Evolutionary conservation across 495 filamentous ascomycete genomes (phyloP), one percentile per base, ranked within the genome.

Genomic region (Rhypophila decipiens): DNA sequence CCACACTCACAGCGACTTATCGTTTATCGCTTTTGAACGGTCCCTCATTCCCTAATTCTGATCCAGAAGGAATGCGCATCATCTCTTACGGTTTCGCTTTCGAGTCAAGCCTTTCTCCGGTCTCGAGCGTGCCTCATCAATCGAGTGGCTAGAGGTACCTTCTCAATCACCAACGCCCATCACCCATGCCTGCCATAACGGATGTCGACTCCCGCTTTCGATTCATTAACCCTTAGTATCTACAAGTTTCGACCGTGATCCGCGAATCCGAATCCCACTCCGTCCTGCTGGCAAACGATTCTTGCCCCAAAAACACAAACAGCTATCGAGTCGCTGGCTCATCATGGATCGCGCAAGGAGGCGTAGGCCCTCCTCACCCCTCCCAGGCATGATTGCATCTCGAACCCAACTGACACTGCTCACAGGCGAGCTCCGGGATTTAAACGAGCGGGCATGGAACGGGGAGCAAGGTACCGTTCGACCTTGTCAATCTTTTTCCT

Each of bases 361-460:
- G 76, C 85, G 90, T 91, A 70, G 59, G 78, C 60, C 18, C 31
- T 18, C 8, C 44, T 20, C 24, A 23, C 13, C 34, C n/a, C n/a
- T n/a, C n/a, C n/a, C n/a, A n/a, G n/a, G n/a, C n/a, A n/a, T n/a
- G n/a, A n/a, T n/a, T n/a, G n/a, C n/a, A n/a, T n/a, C n/a, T n/a
- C n/a, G n/a, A n/a, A n/a, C n/a, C n/a, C n/a, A n/a, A n/a, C n/a
- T n/a, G n/a, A n/a, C n/a, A n/a, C n/a, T n/a, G n/a, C n/a, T n/a
- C n/a, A n/a, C 50, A 96, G 90, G 89, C 66, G 90, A 96, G 68
- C 75, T 97, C 63, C 86, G 88, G 66, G 78, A 86, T 59, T 73
- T 95, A 55, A 98, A 98, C 65, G 74, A 80, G 60, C 76, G 79
- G 69, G 87, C 83, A 22, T 98, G 93, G 93, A 73, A 85, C 62